Conservation (phyloP, 495 filamentous ascomycete species). For the Astrothelium macrocarpum region DNA sequence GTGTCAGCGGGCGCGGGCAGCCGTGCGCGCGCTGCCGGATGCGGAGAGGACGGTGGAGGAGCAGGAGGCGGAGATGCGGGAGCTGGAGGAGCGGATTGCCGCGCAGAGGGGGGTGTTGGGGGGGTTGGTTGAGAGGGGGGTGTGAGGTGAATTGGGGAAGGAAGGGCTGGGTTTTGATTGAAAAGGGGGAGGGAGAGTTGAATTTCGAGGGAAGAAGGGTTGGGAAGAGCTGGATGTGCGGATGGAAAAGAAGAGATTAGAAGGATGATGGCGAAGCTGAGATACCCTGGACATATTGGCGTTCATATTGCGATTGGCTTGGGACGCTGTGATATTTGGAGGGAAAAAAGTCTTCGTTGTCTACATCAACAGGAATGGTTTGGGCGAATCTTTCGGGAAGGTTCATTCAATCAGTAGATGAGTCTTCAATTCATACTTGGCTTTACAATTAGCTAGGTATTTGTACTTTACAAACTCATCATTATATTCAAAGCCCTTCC, state of each 20-base stretch:
- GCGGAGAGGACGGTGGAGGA: conserved; percentile 60
- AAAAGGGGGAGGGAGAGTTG: conserved; percentile 20
- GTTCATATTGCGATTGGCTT: too few species aligned
- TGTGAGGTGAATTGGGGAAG: conserved; percentile 45
- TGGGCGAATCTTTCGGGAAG: too few species aligned
- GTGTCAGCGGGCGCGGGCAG: conserved; percentile 63
- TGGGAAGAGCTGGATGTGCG: conserved; percentile 10
- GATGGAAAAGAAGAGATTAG: not conserved
- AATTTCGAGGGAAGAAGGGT: too few species aligned
- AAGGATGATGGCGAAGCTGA: not conserved
- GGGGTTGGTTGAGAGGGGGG: conserved; percentile 9
- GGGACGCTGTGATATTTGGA: too few species aligned
- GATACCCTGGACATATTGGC: too few species aligned
- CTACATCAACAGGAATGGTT: too few species aligned
- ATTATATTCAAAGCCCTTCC: too few species aligned
- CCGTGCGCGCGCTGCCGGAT: conserved; percentile 63
- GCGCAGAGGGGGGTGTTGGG: conserved; percentile 23
- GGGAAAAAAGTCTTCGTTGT: too few species aligned
- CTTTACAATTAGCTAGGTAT: too few species aligned
- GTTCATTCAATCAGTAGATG: too few species aligned
- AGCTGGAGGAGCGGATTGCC: conserved; percentile 51
- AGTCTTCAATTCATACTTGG: too few species aligned
- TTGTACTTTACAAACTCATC: too few species aligned
- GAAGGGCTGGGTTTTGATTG: conserved; percentile 52
- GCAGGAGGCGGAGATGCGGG: conserved; percentile 69